phyloP scores from a whole-genome alignment of 2,329 filamentous ascomycete genomes.

The Parastagonospora avenae region DNA sequence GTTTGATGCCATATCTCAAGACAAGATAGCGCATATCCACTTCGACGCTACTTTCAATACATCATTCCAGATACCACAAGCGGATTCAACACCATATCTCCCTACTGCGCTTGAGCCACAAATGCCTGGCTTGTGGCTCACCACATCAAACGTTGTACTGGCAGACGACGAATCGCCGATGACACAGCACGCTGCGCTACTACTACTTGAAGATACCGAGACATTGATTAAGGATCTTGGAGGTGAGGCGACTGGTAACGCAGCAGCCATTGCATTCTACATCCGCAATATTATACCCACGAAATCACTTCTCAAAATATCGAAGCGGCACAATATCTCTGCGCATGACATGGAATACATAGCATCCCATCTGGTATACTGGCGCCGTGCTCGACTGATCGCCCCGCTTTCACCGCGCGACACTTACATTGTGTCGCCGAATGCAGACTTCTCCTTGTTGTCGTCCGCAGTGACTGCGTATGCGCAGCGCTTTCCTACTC shows the following conservation, averaged over 20 bases:
- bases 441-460: conserved; percentile 77
- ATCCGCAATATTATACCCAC: conserved; percentile 64
- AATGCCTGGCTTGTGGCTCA: conserved; percentile 81
- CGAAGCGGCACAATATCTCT: conserved; percentile 72
- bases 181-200: conserved; percentile 83
- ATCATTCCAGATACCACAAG: conserved; percentile 66
- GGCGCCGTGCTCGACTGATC: conserved; percentile 90
- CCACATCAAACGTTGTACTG: conserved; percentile 78
- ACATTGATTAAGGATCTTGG: conserved; percentile 73
- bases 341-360: conserved; percentile 83
- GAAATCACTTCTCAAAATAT: conserved; percentile 73
- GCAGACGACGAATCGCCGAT: conserved; percentile 72
- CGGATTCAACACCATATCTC: conserved; percentile 73
- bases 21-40: conserved; percentile 83
- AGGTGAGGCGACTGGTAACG: conserved; percentile 75
- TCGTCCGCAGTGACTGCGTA: conserved; percentile 73
- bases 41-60: conserved; percentile 68
- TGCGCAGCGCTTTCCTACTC: conserved; percentile 77
- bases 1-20: conserved; percentile 79
- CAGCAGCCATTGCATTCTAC: conserved; percentile 76
- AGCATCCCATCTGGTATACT: conserved; percentile 92
- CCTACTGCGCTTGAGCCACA: conserved; percentile 70
- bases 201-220: conserved; percentile 83
- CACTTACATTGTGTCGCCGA: conserved; percentile 88
- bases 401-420: conserved; percentile 88